These are phyloP conservation scores for Glycine soja DNA, from an alignment of 306 rosid species.

Conservation along the genomic window DNA sequence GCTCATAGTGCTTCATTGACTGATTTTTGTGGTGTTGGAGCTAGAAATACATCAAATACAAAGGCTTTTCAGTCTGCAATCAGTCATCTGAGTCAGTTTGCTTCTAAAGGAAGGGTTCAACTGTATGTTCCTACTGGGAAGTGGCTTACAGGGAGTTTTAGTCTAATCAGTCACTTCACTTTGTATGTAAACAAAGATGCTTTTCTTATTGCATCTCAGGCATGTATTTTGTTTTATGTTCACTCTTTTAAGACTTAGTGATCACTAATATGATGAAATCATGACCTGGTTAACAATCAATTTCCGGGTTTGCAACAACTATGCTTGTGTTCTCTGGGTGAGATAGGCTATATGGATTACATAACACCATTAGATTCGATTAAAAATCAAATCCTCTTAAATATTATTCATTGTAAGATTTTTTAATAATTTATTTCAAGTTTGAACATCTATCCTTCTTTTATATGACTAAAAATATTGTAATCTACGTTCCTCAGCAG, in stretches of 20 bases:
- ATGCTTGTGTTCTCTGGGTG: neutral
- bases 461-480: neutral
- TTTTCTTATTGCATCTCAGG: conserved; percentile 83
- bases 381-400: neutral
- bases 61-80: conserved; percentile 73
- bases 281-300: neutral
- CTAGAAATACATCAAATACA: conserved; percentile 74
- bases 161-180: conserved; percentile 74
- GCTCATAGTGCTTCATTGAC: conserved; percentile 68
- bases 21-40: conserved; percentile 87
- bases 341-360: neutral
- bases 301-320: neutral
- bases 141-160: conserved; percentile 90
- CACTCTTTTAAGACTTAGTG: conserved; percentile 7
- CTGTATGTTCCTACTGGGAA: conserved; percentile 80
- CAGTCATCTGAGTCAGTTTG: conserved; percentile 56
- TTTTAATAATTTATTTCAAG: neutral
- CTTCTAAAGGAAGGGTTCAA: conserved; percentile 65
- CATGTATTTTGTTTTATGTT: conserved; percentile 28
- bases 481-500: neutral
- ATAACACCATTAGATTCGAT: neutral
- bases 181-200: conserved; percentile 70
- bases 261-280: neutral
- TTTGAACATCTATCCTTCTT: neutral
- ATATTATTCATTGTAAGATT: neutral